phyloP scores from a whole-genome alignment of 306 rosid species.

The Glycyrrhiza uralensis region DNA sequence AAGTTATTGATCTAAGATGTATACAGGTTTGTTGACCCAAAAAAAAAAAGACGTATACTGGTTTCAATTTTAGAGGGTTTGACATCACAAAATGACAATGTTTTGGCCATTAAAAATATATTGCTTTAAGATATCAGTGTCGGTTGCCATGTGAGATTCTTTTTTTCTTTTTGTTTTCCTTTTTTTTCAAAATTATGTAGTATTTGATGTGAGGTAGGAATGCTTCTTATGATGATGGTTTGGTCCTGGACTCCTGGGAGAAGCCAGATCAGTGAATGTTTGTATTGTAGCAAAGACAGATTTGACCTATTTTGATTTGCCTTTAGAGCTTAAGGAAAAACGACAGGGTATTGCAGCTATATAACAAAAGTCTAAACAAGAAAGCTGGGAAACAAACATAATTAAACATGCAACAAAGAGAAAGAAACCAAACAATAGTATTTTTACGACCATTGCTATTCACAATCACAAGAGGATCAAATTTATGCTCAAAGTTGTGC shows the following conservation, averaged over 20 bases:
- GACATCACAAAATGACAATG: no score
- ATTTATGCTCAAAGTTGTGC: background rate
- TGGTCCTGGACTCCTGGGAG: background rate
- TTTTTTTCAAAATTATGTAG: background rate
- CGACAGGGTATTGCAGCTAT: slow-evolving; percentile 14
- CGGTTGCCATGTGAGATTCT: no score
- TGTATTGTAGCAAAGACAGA: slow-evolving; percentile 2
- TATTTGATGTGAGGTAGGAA: background rate
- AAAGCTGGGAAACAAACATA: background rate
- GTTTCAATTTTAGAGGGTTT: no score
- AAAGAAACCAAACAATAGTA: background rate
- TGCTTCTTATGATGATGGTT: background rate
- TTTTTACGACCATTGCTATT: background rate
- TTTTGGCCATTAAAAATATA: no score
- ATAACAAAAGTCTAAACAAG: slow-evolving; percentile 21
- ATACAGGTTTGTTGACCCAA: no score
- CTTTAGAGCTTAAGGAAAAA: slow-evolving; percentile 25
- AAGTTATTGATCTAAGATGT: no score
- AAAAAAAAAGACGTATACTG: no score
- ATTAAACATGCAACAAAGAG: background rate
- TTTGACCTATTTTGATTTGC: slow-evolving; percentile 19
- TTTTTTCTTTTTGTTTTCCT: background rate
- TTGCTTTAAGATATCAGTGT: no score
- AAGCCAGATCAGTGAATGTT: background rate
- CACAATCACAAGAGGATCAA: background rate